Base-by-base conservation (phyloP, 2,329 filamentous ascomycete genomes). In the Fusarium robinianum region DNA sequence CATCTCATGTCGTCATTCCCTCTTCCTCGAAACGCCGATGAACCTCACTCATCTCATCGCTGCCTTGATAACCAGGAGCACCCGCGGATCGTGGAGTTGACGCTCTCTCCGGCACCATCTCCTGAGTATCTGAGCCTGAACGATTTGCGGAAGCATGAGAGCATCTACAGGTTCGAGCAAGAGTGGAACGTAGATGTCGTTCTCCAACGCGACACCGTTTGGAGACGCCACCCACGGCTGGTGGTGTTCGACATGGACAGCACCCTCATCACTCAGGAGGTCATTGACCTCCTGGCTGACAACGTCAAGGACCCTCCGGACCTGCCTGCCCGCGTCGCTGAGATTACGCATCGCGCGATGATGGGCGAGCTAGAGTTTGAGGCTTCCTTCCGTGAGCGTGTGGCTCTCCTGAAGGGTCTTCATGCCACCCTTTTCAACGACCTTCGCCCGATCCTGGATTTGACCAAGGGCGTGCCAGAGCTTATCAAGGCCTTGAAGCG, bases 191-290 rank as follows among this genome's bases (percentile, higher is more conserved):
- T 94, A 26, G 88, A 95, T 67, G 85, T 92, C 10, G 81, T 88
- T 14, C 75, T 95, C 51, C 88, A 95, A 67, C 70, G 70, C 26
- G 88, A 92, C 63, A 80, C 75, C 19, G 75, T 92, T 21, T 90
- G 85, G 75, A 78, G 90, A 46, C 80, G 85, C 18, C 82, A 95
- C 68, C 91, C 91, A 55, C 82, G 92, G 7, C 76, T 97, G 8
- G 90, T 92, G 4, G 89, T 96, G 21, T 99, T 99, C 63, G 94
- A 99, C 68, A 99, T 99, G 94, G 94, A 99, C 72, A 94, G 87
- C 68, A 99, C 94, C 0, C 79, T 99, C 48, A 97, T 99, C 66
- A 87, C 92, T 40, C 91, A 99, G 68, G 94, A 99, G 72, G 91
- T 96, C 49, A 97, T 99, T 64, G 94, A 99, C 68, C 84, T 97